phyloP scores from a whole-genome alignment of 129 eudicot genomes.

The Kitagawia praeruptora region DNA sequence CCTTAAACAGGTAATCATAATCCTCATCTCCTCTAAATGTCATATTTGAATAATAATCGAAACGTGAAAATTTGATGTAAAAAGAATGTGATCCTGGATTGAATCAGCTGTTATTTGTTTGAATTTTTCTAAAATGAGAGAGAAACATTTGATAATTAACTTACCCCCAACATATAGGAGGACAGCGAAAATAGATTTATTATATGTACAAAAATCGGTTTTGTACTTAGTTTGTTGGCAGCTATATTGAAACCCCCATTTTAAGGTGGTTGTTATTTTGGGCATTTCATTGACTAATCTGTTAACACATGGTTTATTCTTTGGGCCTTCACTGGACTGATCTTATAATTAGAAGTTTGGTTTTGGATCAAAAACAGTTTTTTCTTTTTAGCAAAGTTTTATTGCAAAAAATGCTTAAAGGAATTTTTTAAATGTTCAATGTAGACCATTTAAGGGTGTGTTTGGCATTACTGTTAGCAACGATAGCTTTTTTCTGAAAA shows the following conservation, averaged over 20 bases:
- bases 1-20: constrained; percentile 72
- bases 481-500: too few species aligned
- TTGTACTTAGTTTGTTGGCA: neutral
- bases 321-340: neutral
- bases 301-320: neutral
- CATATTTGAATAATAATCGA: neutral
- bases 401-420: too few species aligned
- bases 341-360: too few species aligned
- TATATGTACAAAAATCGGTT: neutral
- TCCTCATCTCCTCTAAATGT: constrained; percentile 1
- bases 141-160: neutral
- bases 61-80: neutral
- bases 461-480: too few species aligned
- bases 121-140: neutral
- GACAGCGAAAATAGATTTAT: neutral
- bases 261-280: neutral
- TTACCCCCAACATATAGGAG: neutral
- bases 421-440: too few species aligned
- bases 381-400: too few species aligned
- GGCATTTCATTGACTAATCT: neutral
- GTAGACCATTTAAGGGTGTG: too few species aligned
- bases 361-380: too few species aligned
- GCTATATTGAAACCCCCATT: neutral
- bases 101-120: neutral
- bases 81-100: neutral